These are phyloP conservation scores for Pseudogymnoascus sp. DNA, from an alignment of 2,329 filamentous ascomycete genomes.

Conservation along the genomic window DNA sequence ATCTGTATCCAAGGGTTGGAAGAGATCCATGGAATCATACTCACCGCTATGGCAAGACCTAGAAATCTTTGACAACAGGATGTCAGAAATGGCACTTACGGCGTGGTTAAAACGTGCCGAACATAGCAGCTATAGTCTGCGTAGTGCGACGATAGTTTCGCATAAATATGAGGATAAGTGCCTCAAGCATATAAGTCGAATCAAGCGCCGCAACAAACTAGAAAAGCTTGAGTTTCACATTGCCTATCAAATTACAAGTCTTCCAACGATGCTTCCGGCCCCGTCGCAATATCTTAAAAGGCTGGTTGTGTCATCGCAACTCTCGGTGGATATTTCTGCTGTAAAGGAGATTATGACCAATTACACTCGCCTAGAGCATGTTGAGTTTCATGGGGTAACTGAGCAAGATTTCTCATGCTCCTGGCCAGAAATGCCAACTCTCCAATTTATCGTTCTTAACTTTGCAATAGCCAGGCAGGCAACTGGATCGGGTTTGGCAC, in stretches of 20 bases:
- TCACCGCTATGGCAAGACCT: not conserved
- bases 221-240: not conserved
- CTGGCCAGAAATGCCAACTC: conserved; percentile 2
- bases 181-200: not conserved
- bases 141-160: not conserved
- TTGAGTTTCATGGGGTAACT: not conserved
- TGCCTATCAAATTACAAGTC: not conserved
- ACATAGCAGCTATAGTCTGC: not conserved
- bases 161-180: not conserved
- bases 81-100: not conserved
- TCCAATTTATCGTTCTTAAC: not conserved
- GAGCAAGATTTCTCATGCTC: not conserved
- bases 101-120: conserved; percentile 4
- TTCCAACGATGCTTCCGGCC: not conserved
- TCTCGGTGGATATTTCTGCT: not conserved
- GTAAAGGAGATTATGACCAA: not conserved
- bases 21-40: conserved; percentile 1
- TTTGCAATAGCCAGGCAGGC: not conserved
- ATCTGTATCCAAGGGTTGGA: conserved; percentile 6
- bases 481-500: not conserved
- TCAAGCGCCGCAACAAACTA: not conserved
- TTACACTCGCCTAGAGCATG: not conserved
- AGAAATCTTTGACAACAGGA: not conserved
- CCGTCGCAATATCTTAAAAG: not conserved
- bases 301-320: not conserved